These are phyloP conservation scores for Pholiota microspora DNA, from an alignment of 768 basidiomycete species.

Conservation along the genomic window DNA sequence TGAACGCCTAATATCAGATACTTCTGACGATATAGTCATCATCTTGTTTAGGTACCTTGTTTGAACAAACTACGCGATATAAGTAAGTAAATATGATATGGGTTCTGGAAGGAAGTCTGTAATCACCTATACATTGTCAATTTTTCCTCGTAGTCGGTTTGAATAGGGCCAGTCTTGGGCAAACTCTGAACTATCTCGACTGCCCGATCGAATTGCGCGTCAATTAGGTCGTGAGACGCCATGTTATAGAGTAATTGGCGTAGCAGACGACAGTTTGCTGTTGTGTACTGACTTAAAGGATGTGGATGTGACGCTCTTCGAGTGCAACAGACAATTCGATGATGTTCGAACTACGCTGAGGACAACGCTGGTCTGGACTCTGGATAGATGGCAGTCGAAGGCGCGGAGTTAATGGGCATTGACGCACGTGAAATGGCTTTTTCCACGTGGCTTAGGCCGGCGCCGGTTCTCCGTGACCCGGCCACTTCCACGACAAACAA, in stretches of 20 bases:
- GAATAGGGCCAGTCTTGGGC: constrained; percentile 92
- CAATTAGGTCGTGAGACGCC: constrained; percentile 67
- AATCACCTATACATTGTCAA: constrained; percentile 86
- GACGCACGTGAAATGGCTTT: too few species aligned
- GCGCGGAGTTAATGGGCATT: too few species aligned
- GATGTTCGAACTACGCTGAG: background rate
- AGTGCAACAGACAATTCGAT: background rate
- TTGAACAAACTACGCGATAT: constrained; percentile 74
- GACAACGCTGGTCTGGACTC: too few species aligned
- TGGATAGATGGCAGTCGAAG: too few species aligned
- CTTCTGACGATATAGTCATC: background rate
- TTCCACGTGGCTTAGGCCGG: too few species aligned
- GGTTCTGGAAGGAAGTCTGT: background rate
- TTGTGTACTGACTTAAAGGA: background rate
- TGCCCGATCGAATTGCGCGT: constrained; percentile 88
- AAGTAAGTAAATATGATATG: constrained; percentile 10
- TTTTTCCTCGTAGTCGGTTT: constrained; percentile 95
- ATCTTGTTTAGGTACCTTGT: constrained; percentile 60
- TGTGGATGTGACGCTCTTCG: background rate
- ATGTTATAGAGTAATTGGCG: constrained; percentile 30
- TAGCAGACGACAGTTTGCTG: background rate
- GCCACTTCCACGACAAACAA: too few species aligned
- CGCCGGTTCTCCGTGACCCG: too few species aligned
- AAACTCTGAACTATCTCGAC: constrained; percentile 92
- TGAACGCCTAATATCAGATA: constrained; percentile 27